Evolutionary conservation across 163 green algal species (phyloP).

Genomic region (Volvox carteri): DNA sequence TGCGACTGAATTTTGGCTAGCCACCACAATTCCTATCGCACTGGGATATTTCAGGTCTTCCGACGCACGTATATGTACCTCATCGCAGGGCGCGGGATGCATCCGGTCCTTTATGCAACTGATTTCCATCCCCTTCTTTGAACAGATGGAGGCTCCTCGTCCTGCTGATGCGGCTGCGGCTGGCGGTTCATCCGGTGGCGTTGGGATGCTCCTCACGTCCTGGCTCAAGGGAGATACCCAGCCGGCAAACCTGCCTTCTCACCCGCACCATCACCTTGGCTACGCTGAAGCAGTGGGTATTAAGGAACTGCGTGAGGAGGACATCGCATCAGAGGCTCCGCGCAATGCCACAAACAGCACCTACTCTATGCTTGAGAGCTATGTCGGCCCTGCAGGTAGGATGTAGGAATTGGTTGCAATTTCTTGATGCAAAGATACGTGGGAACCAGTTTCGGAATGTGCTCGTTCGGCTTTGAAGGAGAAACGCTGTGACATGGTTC

Average conservation of each 20-base stretch:
- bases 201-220: conserved; percentile 4
- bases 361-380: conserved; percentile 34
- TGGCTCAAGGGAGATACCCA: conserved; percentile 3
- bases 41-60: no score
- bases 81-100: no score
- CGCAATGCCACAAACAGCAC: background rate
- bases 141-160: background rate
- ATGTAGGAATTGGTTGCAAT: no score
- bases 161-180: background rate
- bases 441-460: no score
- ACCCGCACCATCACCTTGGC: conserved; percentile 17
- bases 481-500: no score
- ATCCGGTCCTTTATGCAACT: background rate
- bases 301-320: background rate
- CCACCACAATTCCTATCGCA: no score
- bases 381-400: conserved; percentile 20
- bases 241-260: conserved; percentile 24
- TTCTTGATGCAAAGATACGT: no score
- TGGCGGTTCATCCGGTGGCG: conserved; percentile 15
- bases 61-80: no score
- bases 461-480: no score
- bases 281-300: conserved; percentile 26
- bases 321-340: conserved; percentile 6
- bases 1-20: no score
- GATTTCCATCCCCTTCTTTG: background rate